Base-by-base conservation (phyloP, 2,329 filamentous ascomycete species). In the Sporothrix dimorphospora region DNA sequence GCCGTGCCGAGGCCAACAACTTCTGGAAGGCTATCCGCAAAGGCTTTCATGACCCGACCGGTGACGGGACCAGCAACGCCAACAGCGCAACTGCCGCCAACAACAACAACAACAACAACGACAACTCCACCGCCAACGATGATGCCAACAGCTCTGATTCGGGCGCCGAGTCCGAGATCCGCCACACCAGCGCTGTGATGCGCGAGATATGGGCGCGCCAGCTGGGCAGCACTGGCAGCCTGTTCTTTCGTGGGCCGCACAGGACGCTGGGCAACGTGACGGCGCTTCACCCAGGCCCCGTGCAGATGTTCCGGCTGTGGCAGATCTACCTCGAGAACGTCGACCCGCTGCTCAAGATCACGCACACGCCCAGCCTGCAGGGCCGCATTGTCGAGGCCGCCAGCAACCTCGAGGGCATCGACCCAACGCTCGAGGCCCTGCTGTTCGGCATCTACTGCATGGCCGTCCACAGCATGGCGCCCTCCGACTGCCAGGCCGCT, bases 321-420 rank as follows among this genome's bases (percentile, higher is more conserved):
- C 87, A 90, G 76, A 79, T 85, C 0, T 90, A 87, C 74, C 78
- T 90, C 0, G 83, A 89, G 38, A 88, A 88, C 53, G 84, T 90
- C 68, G 82, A 90, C 74, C 88, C 88, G 0, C 74, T 90, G 2
- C 78, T 89, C n/a, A 89, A 88, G 69, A 81, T 90, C 47, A 86
- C 86, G 0, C 88, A 90, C 75, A 83, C 84, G 0, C 87, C 88
- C 0, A 88, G 78, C 1, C 76, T 90, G 0, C 88, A 90, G 73
- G 75, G 77, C 1, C 83, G 82, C 3, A 83, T 90, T 5, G 82
- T 89, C 14, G 83, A 87, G 21, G 86, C 85, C 0, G 80, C 80
- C 0, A 78, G 81, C 9, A 79, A 87, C 49, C 11, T 86, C 0
- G 73, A 76, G 1, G 81, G 78, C 19, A 79, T 87, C 11, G 75